Evolutionary conservation across 1,284 basidiomycete species (phyloP).

Genomic region (Trichosporon sp.): DNA sequence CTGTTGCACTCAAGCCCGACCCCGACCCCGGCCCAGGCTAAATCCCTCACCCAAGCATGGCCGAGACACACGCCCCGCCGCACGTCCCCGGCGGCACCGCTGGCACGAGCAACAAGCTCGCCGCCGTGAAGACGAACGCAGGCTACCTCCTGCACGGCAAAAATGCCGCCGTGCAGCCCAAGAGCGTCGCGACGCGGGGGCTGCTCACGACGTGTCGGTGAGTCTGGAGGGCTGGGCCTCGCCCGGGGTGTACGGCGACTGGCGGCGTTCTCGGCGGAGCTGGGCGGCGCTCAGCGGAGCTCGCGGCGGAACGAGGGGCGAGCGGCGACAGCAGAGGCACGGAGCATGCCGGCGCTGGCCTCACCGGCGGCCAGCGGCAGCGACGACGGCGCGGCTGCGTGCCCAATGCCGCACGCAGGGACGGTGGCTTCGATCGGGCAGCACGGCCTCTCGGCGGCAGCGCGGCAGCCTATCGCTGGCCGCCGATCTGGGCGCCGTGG

Average conservation of each 20-base stretch:
- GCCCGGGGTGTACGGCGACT: too few species aligned
- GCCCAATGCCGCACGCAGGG: background rate
- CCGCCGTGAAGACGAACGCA: slow-evolving; percentile 39
- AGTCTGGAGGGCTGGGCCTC: too few species aligned
- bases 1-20: background rate
- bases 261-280: background rate
- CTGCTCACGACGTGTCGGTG: slow-evolving; percentile 43
- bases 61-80: background rate
- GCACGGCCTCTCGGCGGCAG: too few species aligned
- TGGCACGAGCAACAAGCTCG: slow-evolving; percentile 10
- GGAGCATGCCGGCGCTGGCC: too few species aligned
- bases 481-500: background rate
- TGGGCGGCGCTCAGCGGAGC: too few species aligned
- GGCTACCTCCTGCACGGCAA: slow-evolving; percentile 45
- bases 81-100: background rate
- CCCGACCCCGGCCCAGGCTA: background rate
- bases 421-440: background rate
- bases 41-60: background rate
- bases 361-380: background rate
- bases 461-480: background rate
- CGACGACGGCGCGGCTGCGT: background rate
- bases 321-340: too few species aligned
- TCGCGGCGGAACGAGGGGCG: too few species aligned
- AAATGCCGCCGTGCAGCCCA: slow-evolving; percentile 34
- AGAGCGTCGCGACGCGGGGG: slow-evolving; percentile 40